These are phyloP conservation scores for Capsella bursapastoris DNA, from an alignment of 345 rosid species.

Conservation along the genomic window DNA sequence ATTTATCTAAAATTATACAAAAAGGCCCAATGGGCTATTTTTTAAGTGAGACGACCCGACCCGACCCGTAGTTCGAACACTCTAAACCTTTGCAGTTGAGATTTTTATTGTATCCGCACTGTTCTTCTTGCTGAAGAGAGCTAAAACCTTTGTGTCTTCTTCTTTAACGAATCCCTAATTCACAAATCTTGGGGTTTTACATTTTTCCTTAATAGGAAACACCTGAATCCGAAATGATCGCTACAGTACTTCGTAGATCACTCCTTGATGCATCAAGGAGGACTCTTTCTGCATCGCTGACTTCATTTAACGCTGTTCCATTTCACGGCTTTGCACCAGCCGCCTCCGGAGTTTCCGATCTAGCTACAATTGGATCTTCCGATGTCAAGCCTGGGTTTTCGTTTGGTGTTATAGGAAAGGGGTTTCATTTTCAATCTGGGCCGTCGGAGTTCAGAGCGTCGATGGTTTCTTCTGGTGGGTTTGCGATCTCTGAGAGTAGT, in stretches of 20 bases:
- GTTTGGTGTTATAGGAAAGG: constrained; percentile 36
- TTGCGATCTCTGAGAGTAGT: constrained; percentile 47
- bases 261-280: constrained; percentile 30
- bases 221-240: constrained; percentile 37
- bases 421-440: constrained; percentile 59
- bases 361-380: neutral
- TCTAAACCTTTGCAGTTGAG: neutral
- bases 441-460: constrained; percentile 45
- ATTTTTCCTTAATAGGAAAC: constrained; percentile 6
- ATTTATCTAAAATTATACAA: neutral
- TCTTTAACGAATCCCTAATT: constrained; percentile 45
- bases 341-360: constrained; percentile 33
- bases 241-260: constrained; percentile 39
- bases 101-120: neutral
- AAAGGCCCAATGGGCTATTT: constrained; percentile 1
- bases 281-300: constrained; percentile 18
- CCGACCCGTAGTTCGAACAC: constrained; percentile 8
- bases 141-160: constrained; percentile 17
- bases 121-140: neutral
- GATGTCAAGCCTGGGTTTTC: constrained; percentile 6
- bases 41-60: neutral
- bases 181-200: constrained; percentile 23
- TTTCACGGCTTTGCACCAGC: constrained; percentile 28
- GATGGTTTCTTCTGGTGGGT: constrained; percentile 46
- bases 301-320: constrained; percentile 19